A percentile compares a stretch with the other conserved stretches of the same genome.
phyloP scores from a whole-genome alignment of 495 filamentous ascomycete species.

The Daldinia caldariorum region DNA sequence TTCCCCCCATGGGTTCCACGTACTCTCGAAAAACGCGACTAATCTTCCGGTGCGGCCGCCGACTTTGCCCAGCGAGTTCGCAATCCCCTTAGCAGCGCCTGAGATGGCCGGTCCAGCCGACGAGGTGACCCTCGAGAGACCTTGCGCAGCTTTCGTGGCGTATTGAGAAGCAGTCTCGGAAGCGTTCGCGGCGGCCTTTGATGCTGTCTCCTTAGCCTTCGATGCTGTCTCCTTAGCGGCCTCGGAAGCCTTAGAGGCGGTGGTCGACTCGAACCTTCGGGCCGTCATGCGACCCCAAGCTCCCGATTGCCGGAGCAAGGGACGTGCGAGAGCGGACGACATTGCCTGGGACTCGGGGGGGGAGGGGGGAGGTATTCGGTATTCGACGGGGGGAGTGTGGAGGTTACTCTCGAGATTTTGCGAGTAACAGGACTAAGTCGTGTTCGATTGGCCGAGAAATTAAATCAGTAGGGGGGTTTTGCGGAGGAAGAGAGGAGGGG shows the following conservation, averaged over 20 bases:
- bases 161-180: conserved; percentile 66
- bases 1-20: conserved; percentile 53
- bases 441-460: conserved; percentile 11
- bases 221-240: conserved; percentile 21
- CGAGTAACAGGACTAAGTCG: conserved; percentile 35
- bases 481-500: conserved; percentile 13
- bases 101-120: conserved; percentile 80
- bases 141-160: conserved; percentile 80
- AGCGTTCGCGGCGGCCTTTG: conserved; percentile 34
- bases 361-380: conserved; percentile 30
- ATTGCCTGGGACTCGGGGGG: conserved; percentile 27
- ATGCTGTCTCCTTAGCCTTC: background rate
- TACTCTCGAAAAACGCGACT: conserved; percentile 87
- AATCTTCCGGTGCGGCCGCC: conserved; percentile 86
- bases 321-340: conserved; percentile 48
- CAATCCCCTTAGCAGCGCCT: conserved; percentile 71
- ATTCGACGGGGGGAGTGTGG: too few relatives aligned
- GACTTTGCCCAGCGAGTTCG: conserved; percentile 74
- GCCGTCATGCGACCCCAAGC: conserved; percentile 56
- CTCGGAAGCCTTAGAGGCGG: conserved; percentile 44
- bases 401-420: conserved; percentile 41
- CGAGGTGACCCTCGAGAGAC: conserved; percentile 82
- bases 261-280: conserved; percentile 61
- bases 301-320: conserved; percentile 50
- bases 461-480: conserved; percentile 1